phyloP scores from a whole-genome alignment of 164 flowering plant genomes.

The Piper betle region DNA sequence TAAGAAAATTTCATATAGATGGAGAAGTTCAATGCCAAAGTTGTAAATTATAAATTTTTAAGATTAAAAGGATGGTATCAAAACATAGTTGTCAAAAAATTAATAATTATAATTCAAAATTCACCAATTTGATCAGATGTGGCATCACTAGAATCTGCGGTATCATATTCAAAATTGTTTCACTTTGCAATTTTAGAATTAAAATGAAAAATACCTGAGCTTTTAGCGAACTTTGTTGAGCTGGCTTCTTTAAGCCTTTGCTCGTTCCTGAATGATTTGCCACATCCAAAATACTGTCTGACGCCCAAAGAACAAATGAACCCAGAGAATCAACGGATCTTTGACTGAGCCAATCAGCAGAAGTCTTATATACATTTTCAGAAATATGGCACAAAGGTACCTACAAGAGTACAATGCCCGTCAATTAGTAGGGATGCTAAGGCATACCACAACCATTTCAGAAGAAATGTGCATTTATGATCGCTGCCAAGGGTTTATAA shows the following conservation, averaged over 20 bases:
- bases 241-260: conserved; percentile 65
- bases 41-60: no score
- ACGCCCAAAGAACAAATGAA: conserved; percentile 54
- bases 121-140: no score
- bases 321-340: conserved; percentile 51
- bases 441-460: not conserved
- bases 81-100: no score
- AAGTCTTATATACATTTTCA: conserved; percentile 72
- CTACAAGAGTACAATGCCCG: conserved; percentile 24
- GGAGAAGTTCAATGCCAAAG: no score
- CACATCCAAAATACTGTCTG: conserved; percentile 63
- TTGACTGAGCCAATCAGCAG: conserved; percentile 74
- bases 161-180: no score
- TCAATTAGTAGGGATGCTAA: not conserved
- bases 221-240: conserved; percentile 51
- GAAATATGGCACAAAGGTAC: conserved; percentile 60
- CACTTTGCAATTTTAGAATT: not conserved
- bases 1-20: no score
- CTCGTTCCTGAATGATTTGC: conserved; percentile 39
- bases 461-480: no score
- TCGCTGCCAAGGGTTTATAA: no score
- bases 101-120: no score
- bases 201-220: conserved; percentile 44
- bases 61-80: no score
- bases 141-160: no score